These are phyloP conservation scores for Hymenoscyphus occultus DNA, from an alignment of 2,329 filamentous ascomycete genomes.

Conservation along the genomic window DNA sequence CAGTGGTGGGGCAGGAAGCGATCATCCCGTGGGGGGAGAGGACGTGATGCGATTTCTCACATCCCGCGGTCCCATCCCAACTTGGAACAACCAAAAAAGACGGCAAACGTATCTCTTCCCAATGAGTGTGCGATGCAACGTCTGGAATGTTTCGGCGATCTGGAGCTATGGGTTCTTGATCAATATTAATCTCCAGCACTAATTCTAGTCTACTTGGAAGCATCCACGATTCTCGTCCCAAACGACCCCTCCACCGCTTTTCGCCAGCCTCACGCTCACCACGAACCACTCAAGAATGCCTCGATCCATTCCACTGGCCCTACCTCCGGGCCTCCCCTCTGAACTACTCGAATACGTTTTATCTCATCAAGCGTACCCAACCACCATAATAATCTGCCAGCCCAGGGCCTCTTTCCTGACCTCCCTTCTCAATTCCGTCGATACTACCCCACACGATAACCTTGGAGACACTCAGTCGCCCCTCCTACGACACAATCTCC, in stretches of 20 bases:
- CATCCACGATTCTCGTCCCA: background rate
- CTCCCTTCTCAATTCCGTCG: conserved; percentile 51
- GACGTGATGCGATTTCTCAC: conserved; percentile 2
- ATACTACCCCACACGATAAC: conserved; percentile 16
- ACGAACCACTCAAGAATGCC: conserved; percentile 20
- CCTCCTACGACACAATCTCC: conserved; percentile 42
- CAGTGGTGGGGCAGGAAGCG: conserved; percentile 28
- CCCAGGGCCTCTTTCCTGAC: conserved; percentile 62
- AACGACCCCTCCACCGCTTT: conserved; percentile 13
- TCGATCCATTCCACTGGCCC: conserved; percentile 40
- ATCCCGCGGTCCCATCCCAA: background rate
- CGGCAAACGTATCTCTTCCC: background rate
- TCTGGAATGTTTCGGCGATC: background rate
- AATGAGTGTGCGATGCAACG: background rate
- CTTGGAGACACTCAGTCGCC: conserved; percentile 18
- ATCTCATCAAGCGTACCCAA: conserved; percentile 51
- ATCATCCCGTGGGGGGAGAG: background rate
- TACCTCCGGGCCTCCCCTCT: conserved; percentile 53
- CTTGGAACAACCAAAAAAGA: background rate
- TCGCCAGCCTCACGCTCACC: conserved; percentile 3
- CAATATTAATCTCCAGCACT: conserved; percentile 30
- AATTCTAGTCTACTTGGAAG: conserved; percentile 17
- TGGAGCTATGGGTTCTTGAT: conserved; percentile 11
- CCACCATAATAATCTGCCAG: conserved; percentile 69
- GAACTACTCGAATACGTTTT: conserved; percentile 66